These are phyloP conservation scores for Diaporthe citrichinensis DNA, from an alignment of 2,329 filamentous ascomycete genomes.

Conservation along the genomic window DNA sequence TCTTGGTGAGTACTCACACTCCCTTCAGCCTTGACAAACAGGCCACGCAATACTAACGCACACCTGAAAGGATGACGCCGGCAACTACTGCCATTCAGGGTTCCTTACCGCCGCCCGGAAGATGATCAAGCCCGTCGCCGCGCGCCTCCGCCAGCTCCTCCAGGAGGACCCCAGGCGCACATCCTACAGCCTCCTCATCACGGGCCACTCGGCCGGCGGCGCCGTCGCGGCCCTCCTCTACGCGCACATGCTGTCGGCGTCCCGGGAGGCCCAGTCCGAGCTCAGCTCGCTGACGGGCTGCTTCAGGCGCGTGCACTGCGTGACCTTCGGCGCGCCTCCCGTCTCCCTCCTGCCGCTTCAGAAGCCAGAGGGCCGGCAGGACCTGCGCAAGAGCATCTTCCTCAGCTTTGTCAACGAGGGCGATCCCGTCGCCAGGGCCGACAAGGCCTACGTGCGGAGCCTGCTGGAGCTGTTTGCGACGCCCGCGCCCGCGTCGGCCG, in stretches of 20 bases:
- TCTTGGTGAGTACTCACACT: conserved; percentile 65
- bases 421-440: conserved; percentile 83
- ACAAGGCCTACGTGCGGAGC: conserved; percentile 81
- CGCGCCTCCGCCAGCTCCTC: conserved; percentile 77
- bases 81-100: conserved; percentile 84
- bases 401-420: conserved; percentile 88
- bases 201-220: conserved; percentile 88
- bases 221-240: conserved; percentile 86
- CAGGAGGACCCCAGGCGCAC: conserved; percentile 78
- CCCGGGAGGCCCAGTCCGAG: conserved; percentile 71
- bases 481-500: conserved; percentile 61
- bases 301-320: conserved; percentile 86
- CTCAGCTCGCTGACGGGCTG: conserved; percentile 77
- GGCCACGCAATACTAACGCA: conserved; percentile 28
- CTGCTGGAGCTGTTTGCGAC: conserved; percentile 79
- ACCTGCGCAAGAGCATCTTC: conserved; percentile 78
- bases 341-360: conserved; percentile 78
- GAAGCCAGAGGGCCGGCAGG: conserved; percentile 63
- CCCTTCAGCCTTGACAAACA: background rate
- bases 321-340: conserved; percentile 88
- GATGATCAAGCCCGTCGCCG: conserved; percentile 82
- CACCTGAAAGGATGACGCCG: conserved; percentile 73
- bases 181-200: conserved; percentile 81
- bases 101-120: conserved; percentile 82
- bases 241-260: conserved; percentile 81